phyloP scores from a whole-genome alignment of 106 monocot genomes.

The Platanthera zijinensis region DNA sequence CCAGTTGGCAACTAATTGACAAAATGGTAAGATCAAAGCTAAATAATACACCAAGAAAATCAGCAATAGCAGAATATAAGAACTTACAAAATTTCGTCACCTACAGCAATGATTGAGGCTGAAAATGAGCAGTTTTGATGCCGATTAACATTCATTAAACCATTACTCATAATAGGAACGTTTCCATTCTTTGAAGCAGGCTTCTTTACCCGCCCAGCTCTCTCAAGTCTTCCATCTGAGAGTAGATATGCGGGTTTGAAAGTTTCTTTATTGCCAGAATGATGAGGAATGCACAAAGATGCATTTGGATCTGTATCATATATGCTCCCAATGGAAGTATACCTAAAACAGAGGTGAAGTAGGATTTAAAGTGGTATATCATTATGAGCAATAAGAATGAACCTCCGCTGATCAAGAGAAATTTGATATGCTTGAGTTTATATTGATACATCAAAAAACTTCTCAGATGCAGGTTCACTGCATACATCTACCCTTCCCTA shows the following conservation, averaged over 20 bases:
- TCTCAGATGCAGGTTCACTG: not conserved
- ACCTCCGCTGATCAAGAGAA: not conserved
- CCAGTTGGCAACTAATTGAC: not conserved
- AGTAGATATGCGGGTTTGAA: slow-evolving; percentile 93
- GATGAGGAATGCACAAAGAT: slow-evolving; percentile 45
- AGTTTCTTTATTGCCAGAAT: slow-evolving; percentile 28
- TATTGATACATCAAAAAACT: not conserved
- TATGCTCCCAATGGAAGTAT: slow-evolving; percentile 99
- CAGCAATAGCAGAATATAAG: not conserved
- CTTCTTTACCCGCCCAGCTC: slow-evolving; percentile 90
- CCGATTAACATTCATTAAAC: slow-evolving; percentile 20
- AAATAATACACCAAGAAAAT: not conserved
- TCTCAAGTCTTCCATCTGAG: slow-evolving; percentile 88
- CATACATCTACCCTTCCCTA: not conserved
- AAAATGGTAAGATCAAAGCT: not conserved
- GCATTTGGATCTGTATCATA: slow-evolving; percentile 96
- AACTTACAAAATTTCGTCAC: slow-evolving; percentile 98
- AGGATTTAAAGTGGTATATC: not conserved
- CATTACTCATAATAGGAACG: slow-evolving; percentile 42
- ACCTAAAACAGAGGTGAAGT: slow-evolving; percentile 35
- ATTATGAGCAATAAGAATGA: not conserved
- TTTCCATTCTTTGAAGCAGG: slow-evolving; percentile 18
- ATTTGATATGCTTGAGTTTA: not conserved
- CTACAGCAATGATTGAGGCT: slow-evolving; percentile 82
- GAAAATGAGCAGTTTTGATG: slow-evolving; percentile 26